Evolutionary conservation across 768 basidiomycete species (phyloP).

Genomic region (Trametes cingulata): DNA sequence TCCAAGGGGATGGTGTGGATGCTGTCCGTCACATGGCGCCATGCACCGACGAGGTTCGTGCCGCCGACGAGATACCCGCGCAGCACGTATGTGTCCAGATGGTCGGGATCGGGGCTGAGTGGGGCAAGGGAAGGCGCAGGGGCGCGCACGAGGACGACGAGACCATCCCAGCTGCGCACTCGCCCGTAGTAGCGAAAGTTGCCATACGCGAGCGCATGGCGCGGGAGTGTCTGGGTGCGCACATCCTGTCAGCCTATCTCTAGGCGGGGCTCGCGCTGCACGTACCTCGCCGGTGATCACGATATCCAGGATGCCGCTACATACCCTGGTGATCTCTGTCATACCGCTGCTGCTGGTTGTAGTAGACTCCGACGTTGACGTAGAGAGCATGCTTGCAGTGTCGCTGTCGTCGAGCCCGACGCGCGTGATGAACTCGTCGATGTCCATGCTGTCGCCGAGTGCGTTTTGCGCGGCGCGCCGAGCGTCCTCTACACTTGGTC

Average conservation of each 20-base stretch:
- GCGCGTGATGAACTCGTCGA: constrained; percentile 17
- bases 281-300: constrained; percentile 60
- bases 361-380: background rate
- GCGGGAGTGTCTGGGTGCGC: constrained; percentile 45
- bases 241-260: background rate
- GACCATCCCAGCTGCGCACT: constrained; percentile 40
- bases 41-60: constrained; percentile 68
- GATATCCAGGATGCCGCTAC: constrained; percentile 59
- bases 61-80: constrained; percentile 72
- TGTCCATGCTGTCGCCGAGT: constrained; percentile 7
- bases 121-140: constrained; percentile 12
- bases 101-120: constrained; percentile 2
- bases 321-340: constrained; percentile 26
- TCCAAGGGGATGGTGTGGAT: constrained; percentile 57
- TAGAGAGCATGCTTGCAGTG: constrained; percentile 19
- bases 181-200: constrained; percentile 37
- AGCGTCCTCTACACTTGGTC: background rate
- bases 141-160: constrained; percentile 37
- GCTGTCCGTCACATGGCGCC: constrained; percentile 52
- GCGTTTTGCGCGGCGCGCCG: constrained; percentile 3
- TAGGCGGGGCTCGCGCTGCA: background rate
- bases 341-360: constrained; percentile 12
- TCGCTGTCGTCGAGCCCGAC: constrained; percentile 3
- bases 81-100: constrained; percentile 43
- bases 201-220: constrained; percentile 38